phyloP scores from a whole-genome alignment of 2,329 filamentous ascomycete genomes.

The Xylaria sp. region DNA sequence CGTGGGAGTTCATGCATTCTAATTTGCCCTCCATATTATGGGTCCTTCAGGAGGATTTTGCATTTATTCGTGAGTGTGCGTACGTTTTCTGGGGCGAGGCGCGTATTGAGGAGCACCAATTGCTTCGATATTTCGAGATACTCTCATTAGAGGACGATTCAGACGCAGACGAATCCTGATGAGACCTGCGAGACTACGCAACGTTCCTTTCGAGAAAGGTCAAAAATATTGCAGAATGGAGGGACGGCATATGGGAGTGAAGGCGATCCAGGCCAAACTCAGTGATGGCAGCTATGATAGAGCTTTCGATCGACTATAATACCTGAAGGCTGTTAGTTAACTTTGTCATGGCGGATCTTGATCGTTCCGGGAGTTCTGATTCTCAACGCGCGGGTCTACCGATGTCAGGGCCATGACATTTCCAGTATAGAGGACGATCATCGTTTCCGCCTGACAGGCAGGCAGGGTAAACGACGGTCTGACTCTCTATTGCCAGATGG shows the following conservation, averaged over 20 bases:
- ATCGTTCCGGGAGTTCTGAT: too few relatives aligned
- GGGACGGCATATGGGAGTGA: slow-evolving; percentile 35
- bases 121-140: background rate
- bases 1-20: background rate
- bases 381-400: too few relatives aligned
- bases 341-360: too few relatives aligned
- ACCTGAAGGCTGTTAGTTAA: too few relatives aligned
- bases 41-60: slow-evolving; percentile 25
- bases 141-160: background rate
- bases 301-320: background rate
- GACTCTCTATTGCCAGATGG: too few relatives aligned
- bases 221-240: slow-evolving; percentile 32
- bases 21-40: slow-evolving; percentile 9
- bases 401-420: too few relatives aligned
- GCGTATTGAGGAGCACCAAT: slow-evolving; percentile 1
- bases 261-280: slow-evolving; percentile 15
- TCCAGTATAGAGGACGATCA: too few relatives aligned
- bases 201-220: slow-evolving; percentile 32
- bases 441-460: too few relatives aligned
- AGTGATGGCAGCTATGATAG: background rate
- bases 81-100: slow-evolving; percentile 38
- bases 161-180: background rate
- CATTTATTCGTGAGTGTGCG: slow-evolving; percentile 28
- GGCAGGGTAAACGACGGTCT: too few relatives aligned
- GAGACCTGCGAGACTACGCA: background rate